A percentile compares a stretch with the other conserved stretches of the same genome.
phyloP scores from a whole-genome alignment of 1,284 basidiomycete genomes.

The Apiotrichum montevideense region DNA sequence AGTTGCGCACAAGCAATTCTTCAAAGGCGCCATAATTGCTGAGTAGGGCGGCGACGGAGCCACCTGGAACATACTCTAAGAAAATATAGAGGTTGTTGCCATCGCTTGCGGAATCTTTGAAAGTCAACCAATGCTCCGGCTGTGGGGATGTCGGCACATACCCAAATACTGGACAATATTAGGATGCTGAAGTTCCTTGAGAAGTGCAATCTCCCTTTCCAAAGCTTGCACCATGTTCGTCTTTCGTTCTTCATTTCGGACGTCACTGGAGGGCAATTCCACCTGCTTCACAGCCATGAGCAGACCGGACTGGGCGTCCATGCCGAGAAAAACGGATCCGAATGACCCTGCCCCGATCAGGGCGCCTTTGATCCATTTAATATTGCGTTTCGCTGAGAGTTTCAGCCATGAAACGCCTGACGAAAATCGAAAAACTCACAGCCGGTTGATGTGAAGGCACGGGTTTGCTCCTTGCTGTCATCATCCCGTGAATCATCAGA shows the following conservation, averaged over 20 bases:
- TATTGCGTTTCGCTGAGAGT: constrained; percentile 55
- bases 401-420: constrained; percentile 3
- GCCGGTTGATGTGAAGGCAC: constrained; percentile 58
- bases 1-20: constrained; percentile 87
- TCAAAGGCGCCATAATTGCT: constrained; percentile 96
- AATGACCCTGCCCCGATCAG: constrained; percentile 96
- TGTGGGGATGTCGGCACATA: constrained; percentile 46
- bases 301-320: constrained; percentile 88
- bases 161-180: constrained; percentile 98
- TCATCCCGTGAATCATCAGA: constrained; percentile 35
- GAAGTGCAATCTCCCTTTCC: constrained; percentile 90
- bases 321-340: constrained; percentile 91
- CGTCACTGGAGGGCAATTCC: constrained; percentile 72
- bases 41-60: constrained; percentile 86
- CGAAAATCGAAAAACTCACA: constrained; percentile 48
- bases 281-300: constrained; percentile 99
- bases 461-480: constrained; percentile 51
- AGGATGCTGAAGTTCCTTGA: constrained; percentile 90
- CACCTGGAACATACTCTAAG: constrained; percentile 96
- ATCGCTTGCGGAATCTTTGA: constrained; percentile 76
- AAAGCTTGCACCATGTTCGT: constrained; percentile 91
- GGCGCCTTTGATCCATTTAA: constrained; percentile 98
- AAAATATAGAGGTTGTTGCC: constrained; percentile 93
- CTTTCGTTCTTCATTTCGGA: constrained; percentile 86
- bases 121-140: no score